Percentiles rank a stretch among this genome's conserved stretches.
Conservation (phyloP, 2,329 filamentous ascomycete species). For the Phialophora chinensis region DNA sequence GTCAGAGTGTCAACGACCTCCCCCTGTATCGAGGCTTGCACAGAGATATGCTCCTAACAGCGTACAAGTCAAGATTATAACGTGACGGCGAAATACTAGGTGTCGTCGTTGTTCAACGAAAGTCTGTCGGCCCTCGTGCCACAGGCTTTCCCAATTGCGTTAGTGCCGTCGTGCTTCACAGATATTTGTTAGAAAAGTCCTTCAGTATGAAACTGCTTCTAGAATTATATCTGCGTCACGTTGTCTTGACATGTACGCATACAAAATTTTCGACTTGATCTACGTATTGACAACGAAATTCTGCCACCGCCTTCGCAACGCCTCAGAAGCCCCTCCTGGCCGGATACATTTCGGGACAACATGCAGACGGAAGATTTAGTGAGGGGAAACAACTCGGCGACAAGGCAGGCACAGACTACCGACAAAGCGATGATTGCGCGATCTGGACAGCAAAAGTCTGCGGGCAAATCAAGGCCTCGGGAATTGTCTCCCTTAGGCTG, state of each 20-base stretch:
- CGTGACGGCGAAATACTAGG: not conserved
- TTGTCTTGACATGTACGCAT: not conserved
- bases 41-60: not conserved
- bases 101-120: not conserved
- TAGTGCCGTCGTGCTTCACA: constrained; percentile 4
- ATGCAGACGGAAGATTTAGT: not conserved
- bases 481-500: not conserved
- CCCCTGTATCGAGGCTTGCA: not conserved
- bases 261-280: constrained; percentile 1
- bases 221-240: no score
- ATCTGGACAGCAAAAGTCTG: not conserved
- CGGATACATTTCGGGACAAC: constrained; percentile 1
- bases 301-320: constrained; percentile 17
- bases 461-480: constrained; percentile 1
- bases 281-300: not conserved
- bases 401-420: not conserved
- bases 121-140: constrained; percentile 4
- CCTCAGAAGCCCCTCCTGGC: not conserved
- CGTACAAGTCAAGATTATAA: not conserved
- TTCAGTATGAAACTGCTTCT: not conserved
- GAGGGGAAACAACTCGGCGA: constrained; percentile 2
- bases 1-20: not conserved
- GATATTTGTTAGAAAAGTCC: not conserved
- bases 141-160: constrained; percentile 9
- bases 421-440: constrained; percentile 10